phyloP scores from a whole-genome alignment of 78 protist species.

The Planoprotostelium fungivorum region DNA sequence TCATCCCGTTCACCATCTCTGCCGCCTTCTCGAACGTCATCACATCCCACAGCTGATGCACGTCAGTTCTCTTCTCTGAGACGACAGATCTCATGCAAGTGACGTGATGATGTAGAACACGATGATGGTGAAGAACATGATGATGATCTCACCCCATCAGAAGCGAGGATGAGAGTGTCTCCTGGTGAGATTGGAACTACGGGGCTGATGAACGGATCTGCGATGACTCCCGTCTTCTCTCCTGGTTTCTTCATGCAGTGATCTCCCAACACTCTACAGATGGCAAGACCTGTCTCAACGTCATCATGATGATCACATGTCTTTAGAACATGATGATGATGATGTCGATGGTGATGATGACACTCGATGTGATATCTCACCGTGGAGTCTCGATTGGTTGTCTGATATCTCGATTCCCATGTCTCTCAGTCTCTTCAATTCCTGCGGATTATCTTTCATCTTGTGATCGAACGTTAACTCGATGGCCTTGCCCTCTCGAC shows the following conservation, averaged over 20 bases:
- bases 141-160: neutral
- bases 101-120: too few species aligned
- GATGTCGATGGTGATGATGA: too few species aligned
- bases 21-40: neutral
- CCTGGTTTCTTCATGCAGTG: neutral
- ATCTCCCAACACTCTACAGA: neutral
- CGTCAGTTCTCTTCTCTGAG: neutral
- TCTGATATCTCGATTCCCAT: constrained; percentile 43
- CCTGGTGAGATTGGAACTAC: neutral
- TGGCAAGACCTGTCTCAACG: neutral
- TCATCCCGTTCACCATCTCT: neutral
- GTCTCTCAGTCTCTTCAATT: constrained; percentile 49
- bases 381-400: constrained; percentile 59
- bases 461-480: constrained; percentile 65
- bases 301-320: too few species aligned
- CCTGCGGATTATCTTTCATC: constrained; percentile 43
- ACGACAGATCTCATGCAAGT: too few species aligned
- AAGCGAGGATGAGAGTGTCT: neutral
- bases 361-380: too few species aligned
- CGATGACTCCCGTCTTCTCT: neutral
- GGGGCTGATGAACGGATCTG: neutral
- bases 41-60: neutral
- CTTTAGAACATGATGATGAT: too few species aligned
- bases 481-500: constrained; percentile 27
- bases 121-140: too few species aligned